Conservation (phyloP, 805 yeast genomes). For the Nematodospora valgi region DNA sequence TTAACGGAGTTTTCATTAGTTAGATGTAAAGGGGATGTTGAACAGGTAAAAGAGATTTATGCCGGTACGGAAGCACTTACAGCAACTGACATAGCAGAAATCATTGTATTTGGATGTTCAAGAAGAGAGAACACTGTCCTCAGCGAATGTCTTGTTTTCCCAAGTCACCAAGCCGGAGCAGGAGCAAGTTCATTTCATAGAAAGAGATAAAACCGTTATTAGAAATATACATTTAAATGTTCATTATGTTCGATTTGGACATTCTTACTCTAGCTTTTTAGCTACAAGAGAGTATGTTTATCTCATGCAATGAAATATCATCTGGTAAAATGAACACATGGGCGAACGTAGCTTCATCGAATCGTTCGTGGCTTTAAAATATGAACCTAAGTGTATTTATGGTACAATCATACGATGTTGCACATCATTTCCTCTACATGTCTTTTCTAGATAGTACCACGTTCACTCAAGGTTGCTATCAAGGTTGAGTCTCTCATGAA, state of each 20-base stretch:
- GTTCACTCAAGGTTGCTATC: too few relatives aligned
- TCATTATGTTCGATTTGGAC: not conserved
- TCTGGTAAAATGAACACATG: too few relatives aligned
- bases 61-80: conserved; percentile 32
- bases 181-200: not conserved
- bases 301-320: too few relatives aligned
- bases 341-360: too few relatives aligned
- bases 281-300: too few relatives aligned
- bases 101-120: conserved; percentile 33
- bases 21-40: conserved; percentile 30
- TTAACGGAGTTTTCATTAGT: conserved; percentile 37
- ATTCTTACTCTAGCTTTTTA: too few relatives aligned
- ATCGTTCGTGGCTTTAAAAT: too few relatives aligned
- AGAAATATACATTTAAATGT: conserved; percentile 1
- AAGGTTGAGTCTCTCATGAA: too few relatives aligned
- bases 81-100: conserved; percentile 37
- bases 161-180: conserved; percentile 31
- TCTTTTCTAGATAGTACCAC: too few relatives aligned
- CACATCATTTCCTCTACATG: too few relatives aligned
- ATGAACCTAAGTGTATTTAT: too few relatives aligned
- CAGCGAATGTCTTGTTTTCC: conserved; percentile 37
- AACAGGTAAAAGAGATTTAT: conserved; percentile 30
- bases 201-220: conserved; percentile 3
- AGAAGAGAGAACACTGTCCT: conserved; percentile 34
- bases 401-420: too few relatives aligned